These are phyloP conservation scores for Przewalskia tangutica DNA, from an alignment of 257 asterid species.

Conservation along the genomic window DNA sequence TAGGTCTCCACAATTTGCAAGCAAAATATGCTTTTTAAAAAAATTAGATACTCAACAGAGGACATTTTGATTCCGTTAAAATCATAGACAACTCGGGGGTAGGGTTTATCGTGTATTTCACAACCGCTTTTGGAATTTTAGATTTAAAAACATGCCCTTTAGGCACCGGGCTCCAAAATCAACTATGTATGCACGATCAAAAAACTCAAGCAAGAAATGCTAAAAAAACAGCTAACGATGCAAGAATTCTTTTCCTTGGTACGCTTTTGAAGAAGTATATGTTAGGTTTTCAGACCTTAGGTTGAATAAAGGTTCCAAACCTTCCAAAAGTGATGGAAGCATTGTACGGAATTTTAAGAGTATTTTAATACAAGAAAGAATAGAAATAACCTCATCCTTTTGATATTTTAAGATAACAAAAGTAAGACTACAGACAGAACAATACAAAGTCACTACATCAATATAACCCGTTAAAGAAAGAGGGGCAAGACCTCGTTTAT, in stretches of 20 bases:
- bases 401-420: background rate
- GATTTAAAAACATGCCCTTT: too few relatives aligned
- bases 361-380: background rate
- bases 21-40: too few relatives aligned
- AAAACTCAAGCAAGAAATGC: background rate
- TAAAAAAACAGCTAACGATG: background rate
- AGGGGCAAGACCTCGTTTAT: background rate
- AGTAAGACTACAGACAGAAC: background rate
- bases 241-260: background rate
- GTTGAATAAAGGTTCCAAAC: background rate
- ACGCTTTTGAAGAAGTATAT: background rate
- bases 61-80: too few relatives aligned
- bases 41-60: too few relatives aligned
- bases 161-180: too few relatives aligned
- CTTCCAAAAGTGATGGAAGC: background rate
- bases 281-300: background rate
- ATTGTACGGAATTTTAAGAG: background rate
- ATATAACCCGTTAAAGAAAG: background rate
- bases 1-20: too few relatives aligned
- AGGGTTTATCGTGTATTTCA: too few relatives aligned
- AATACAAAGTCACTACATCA: background rate
- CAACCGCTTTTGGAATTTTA: too few relatives aligned
- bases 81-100: too few relatives aligned
- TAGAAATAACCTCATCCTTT: background rate
- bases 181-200: too few relatives aligned